Percentiles rank a stretch among this genome's conserved stretches.
phyloP scores from a whole-genome alignment of 352 stramenopile species.

The Pythium periplocum region DNA sequence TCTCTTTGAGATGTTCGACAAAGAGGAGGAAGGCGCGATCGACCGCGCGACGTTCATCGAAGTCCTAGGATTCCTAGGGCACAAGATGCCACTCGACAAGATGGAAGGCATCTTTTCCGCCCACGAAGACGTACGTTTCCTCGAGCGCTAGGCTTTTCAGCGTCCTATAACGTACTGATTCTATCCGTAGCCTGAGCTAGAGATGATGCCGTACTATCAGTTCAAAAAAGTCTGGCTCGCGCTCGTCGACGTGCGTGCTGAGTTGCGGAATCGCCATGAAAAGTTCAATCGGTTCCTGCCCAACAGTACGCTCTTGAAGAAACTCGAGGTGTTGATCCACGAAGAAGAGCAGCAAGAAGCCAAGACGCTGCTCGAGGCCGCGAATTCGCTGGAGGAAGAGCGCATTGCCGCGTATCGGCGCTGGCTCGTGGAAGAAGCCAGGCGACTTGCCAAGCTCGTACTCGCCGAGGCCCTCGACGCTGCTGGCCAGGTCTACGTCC shows the following conservation, averaged over 20 bases:
- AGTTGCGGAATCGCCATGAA: slow-evolving; percentile 54
- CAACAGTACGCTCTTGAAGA: slow-evolving; percentile 41
- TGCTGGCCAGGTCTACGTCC: slow-evolving; percentile 74
- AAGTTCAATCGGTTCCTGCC: slow-evolving; percentile 67
- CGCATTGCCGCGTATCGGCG: slow-evolving; percentile 33
- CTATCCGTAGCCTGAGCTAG: slow-evolving; percentile 40
- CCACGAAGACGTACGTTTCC: slow-evolving; percentile 54
- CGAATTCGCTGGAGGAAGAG: slow-evolving; percentile 46
- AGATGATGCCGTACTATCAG: slow-evolving; percentile 64
- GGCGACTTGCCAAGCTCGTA: slow-evolving; percentile 32
- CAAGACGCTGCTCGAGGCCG: slow-evolving; percentile 45
- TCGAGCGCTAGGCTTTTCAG: too few species aligned
- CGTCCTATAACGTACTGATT: slow-evolving; percentile 1
- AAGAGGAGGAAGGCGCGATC: slow-evolving; percentile 57
- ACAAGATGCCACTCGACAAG: slow-evolving; percentile 51
- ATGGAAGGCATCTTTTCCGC: slow-evolving; percentile 62
- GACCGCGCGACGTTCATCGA: slow-evolving; percentile 64
- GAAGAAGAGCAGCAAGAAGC: slow-evolving; percentile 67
- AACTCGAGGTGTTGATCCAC: slow-evolving; percentile 55
- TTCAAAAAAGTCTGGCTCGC: slow-evolving; percentile 70
- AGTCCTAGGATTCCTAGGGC: slow-evolving; percentile 61
- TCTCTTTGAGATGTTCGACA: slow-evolving; percentile 80
- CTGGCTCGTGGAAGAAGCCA: slow-evolving; percentile 42
- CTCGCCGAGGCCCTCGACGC: slow-evolving; percentile 61
- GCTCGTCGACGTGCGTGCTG: slow-evolving; percentile 62